phyloP scores from a whole-genome alignment of 164 flowering plant genomes.

The Brasenia schreberi region DNA sequence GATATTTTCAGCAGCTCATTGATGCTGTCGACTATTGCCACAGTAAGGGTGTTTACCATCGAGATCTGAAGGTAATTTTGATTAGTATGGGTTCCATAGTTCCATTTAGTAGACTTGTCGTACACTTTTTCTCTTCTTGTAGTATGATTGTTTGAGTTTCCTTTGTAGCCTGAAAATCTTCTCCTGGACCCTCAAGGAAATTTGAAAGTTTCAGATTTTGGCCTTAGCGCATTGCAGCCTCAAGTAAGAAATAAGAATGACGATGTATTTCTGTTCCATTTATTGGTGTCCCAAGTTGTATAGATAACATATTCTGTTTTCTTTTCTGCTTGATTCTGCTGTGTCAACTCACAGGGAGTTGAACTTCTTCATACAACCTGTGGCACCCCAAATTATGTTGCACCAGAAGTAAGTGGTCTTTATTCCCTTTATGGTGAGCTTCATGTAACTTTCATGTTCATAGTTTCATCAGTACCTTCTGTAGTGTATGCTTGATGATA shows the following conservation, averaged over 20 bases:
- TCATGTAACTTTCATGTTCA: too few relatives aligned
- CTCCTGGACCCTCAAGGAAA: constrained; percentile 78
- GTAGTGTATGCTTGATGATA: too few relatives aligned
- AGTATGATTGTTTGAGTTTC: background rate
- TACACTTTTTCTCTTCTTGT: constrained; percentile 1
- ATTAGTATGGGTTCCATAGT: background rate
- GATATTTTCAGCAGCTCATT: constrained; percentile 90
- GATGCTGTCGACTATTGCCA: constrained; percentile 96
- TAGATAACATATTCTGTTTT: background rate
- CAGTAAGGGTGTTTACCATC: constrained; percentile 81
- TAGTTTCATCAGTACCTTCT: too few relatives aligned
- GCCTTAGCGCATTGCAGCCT: constrained; percentile 83
- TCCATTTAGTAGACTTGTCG: background rate
- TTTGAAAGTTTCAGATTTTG: constrained; percentile 95
- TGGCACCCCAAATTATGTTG: constrained; percentile 99
- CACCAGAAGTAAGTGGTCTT: constrained; percentile 72
- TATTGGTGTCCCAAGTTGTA: background rate
- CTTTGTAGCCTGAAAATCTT: constrained; percentile 87
- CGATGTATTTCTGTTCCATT: background rate
- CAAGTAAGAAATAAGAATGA: constrained; percentile 33
- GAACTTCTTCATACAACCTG: constrained; percentile 92
- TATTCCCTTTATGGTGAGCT: too few relatives aligned
- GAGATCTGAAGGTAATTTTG: constrained; percentile 78
- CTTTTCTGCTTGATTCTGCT: background rate
- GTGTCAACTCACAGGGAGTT: constrained; percentile 49